These are phyloP conservation scores for Aspergillus sp. DNA, from an alignment of 2,329 filamentous ascomycete species.

Conservation along the genomic window DNA sequence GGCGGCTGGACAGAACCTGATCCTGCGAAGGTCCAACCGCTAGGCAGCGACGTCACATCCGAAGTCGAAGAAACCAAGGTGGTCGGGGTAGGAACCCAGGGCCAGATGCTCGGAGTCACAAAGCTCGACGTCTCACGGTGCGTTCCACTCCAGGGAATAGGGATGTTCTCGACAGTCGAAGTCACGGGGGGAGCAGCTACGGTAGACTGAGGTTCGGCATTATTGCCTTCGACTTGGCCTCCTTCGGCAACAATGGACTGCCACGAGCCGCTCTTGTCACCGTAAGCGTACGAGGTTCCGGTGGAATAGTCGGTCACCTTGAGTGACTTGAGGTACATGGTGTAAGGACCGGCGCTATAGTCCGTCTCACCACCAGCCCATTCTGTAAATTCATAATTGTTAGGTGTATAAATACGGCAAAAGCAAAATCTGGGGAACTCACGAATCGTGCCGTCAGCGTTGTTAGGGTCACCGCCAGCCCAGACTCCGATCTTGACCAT, in stretches of 20 bases:
- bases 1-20: slow-evolving; percentile 73
- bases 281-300: slow-evolving; percentile 75
- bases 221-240: slow-evolving; percentile 64
- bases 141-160: slow-evolving; percentile 58
- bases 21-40: slow-evolving; percentile 72
- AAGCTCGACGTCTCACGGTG: slow-evolving; percentile 40
- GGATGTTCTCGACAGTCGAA: slow-evolving; percentile 55
- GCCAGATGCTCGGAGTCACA: slow-evolving; percentile 57
- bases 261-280: slow-evolving; percentile 71
- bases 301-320: slow-evolving; percentile 87
- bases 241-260: slow-evolving; percentile 73
- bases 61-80: slow-evolving; percentile 44
- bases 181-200: slow-evolving; percentile 56
- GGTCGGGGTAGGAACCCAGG: slow-evolving; percentile 55
- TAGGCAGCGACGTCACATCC: slow-evolving; percentile 53
- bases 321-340: slow-evolving; percentile 73
- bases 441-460: slow-evolving; percentile 70
- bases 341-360: slow-evolving; percentile 75
- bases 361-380: slow-evolving; percentile 86
- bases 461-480: slow-evolving; percentile 80
- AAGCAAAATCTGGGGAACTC: slow-evolving; percentile 16
- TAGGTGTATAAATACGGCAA: not conserved
- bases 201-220: slow-evolving; percentile 36
- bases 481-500: slow-evolving; percentile 86
- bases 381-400: slow-evolving; percentile 29